A percentile compares a stretch with the other conserved stretches of the same genome.
Evolutionary conservation across 768 basidiomycete genomes (phyloP).

Genomic region (Kwoniella shandongensis): DNA sequence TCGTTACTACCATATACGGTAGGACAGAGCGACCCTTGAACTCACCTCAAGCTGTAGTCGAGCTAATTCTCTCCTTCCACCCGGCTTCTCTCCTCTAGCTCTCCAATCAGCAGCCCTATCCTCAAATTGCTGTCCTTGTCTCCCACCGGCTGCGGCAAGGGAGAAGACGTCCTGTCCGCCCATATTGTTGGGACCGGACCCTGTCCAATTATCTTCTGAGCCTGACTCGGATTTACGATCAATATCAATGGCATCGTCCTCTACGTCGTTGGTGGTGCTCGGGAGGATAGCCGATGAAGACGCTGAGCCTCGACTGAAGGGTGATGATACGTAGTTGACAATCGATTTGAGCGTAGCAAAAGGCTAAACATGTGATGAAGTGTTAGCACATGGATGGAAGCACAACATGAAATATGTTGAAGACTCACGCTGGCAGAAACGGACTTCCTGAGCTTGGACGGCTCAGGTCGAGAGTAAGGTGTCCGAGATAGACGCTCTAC

Average conservation of each 20-base stretch:
- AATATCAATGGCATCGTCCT: conserved; percentile 2
- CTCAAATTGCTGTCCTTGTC: conserved; percentile 24
- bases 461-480: conserved; percentile 38
- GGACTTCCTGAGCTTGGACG: conserved; percentile 18
- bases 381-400: neutral
- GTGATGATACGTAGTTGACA: conserved; percentile 35
- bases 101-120: conserved; percentile 21
- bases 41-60: conserved; percentile 27
- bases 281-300: conserved; percentile 24
- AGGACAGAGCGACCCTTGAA: neutral
- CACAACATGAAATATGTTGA: neutral
- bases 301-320: conserved; percentile 28
- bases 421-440: conserved; percentile 24
- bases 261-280: conserved; percentile 17
- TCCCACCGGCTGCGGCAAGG: conserved; percentile 29
- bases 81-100: conserved; percentile 27
- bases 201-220: conserved; percentile 45
- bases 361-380: conserved; percentile 13
- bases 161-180: conserved; percentile 31
- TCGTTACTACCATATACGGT: too few species aligned
- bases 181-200: conserved; percentile 25
- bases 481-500: conserved; percentile 26
- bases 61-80: conserved; percentile 31
- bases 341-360: conserved; percentile 31
- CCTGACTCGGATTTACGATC: conserved; percentile 40